phyloP scores from a whole-genome alignment of 202 grass and related monocot species.

The Schoenoplectus tabernaemontani region DNA sequence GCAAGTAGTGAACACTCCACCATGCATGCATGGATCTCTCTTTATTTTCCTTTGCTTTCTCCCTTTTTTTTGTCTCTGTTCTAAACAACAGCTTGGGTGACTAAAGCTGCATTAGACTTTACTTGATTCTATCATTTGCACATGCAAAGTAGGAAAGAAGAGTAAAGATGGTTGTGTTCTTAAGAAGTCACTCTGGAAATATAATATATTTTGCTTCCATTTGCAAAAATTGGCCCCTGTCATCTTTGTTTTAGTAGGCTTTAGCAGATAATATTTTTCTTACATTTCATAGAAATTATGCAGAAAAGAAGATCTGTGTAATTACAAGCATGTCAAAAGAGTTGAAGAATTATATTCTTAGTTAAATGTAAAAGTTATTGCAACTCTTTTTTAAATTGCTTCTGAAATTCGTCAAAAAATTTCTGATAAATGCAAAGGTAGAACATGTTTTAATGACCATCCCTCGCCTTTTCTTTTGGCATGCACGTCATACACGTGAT shows the following conservation, averaged over 20 bases:
- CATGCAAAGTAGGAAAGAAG: constrained; percentile 76
- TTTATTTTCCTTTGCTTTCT: constrained; percentile 30
- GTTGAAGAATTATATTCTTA: not conserved
- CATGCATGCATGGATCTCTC: constrained; percentile 16
- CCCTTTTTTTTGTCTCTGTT: constrained; percentile 25
- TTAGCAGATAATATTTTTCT: not conserved
- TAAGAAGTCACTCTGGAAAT: constrained; percentile 40
- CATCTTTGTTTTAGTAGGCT: not conserved
- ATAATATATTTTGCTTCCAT: constrained; percentile 3
- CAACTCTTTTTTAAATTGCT: not conserved
- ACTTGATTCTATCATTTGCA: constrained; percentile 51
- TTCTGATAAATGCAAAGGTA: not conserved
- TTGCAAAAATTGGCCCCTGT: constrained; percentile 1
- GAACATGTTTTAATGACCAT: not conserved
- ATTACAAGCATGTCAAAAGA: not conserved
- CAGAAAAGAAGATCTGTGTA: not conserved
- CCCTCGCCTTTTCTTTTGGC: not conserved
- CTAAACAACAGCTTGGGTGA: constrained; percentile 15
- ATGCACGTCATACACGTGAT: too few relatives aligned
- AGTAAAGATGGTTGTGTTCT: constrained; percentile 60
- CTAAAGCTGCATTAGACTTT: constrained; percentile 27
- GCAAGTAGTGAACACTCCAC: not conserved
- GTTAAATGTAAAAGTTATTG: not conserved
- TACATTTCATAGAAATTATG: not conserved
- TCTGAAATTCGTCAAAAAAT: not conserved